Evolutionary conservation across 2,329 filamentous ascomycete genomes (phyloP).

Genomic region (Drechslera avenae): DNA sequence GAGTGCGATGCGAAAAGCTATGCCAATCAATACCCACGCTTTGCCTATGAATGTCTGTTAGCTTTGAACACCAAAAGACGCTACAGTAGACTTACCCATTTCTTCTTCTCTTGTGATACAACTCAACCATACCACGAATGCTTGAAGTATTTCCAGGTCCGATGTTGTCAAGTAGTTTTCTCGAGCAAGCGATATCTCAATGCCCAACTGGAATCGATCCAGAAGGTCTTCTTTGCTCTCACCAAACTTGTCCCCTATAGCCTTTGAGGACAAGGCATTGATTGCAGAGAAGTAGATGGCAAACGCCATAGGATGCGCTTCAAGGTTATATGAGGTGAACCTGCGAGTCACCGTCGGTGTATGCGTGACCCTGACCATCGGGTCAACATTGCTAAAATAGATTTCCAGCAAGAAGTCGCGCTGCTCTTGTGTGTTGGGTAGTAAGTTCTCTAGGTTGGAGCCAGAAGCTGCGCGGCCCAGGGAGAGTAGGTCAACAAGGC

Average conservation of each 20-base stretch:
- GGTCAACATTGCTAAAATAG: constrained; percentile 46
- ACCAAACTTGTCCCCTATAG: constrained; percentile 38
- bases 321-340: constrained; percentile 34
- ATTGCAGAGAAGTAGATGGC: constrained; percentile 47
- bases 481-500: constrained; percentile 40
- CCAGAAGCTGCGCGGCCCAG: constrained; percentile 38
- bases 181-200: constrained; percentile 44
- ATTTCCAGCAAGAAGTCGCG: constrained; percentile 42
- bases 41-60: constrained; percentile 33
- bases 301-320: constrained; percentile 43
- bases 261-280: constrained; percentile 40
- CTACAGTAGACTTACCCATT: constrained; percentile 35
- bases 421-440: constrained; percentile 39
- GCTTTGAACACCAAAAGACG: not conserved
- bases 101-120: constrained; percentile 48
- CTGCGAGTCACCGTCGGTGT: constrained; percentile 39
- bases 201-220: constrained; percentile 40
- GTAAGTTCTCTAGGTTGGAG: constrained; percentile 31
- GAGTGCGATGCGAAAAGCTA: constrained; percentile 46
- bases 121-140: constrained; percentile 46
- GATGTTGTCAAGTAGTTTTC: constrained; percentile 48
- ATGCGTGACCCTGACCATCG: constrained; percentile 46
- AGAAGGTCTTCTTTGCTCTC: constrained; percentile 42
- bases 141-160: constrained; percentile 46
- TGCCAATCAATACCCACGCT: constrained; percentile 46